Evolutionary conservation across 2,329 filamentous ascomycete genomes (phyloP).

Genomic region (Botryosphaeria dothidea): DNA sequence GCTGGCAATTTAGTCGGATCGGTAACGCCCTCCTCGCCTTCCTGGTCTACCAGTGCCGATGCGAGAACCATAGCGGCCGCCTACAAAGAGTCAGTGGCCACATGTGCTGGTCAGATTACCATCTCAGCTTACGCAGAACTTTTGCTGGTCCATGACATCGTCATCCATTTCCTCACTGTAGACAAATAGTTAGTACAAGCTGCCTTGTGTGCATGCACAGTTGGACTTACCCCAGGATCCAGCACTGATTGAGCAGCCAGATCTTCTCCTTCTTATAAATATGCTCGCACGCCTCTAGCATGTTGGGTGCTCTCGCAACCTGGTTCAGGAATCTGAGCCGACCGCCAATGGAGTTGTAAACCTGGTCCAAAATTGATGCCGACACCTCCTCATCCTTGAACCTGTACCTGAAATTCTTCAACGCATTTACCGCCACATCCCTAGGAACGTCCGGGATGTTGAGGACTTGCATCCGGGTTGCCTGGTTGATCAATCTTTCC

Average conservation of each 20-base stretch:
- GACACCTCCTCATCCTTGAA: slow-evolving; percentile 65
- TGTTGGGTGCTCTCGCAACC: slow-evolving; percentile 75
- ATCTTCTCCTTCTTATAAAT: slow-evolving; percentile 67
- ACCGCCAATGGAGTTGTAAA: slow-evolving; percentile 76
- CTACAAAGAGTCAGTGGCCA: slow-evolving; percentile 37
- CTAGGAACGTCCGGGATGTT: slow-evolving; percentile 77
- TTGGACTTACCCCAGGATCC: slow-evolving; percentile 58
- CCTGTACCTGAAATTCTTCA: slow-evolving; percentile 69
- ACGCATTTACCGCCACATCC: slow-evolving; percentile 67
- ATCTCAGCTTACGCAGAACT: slow-evolving; percentile 68
- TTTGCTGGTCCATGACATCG: slow-evolving; percentile 92
- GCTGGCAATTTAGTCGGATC: slow-evolving; percentile 66
- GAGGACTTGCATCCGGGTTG: slow-evolving; percentile 85
- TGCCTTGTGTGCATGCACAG: not conserved
- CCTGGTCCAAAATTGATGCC: slow-evolving; percentile 60
- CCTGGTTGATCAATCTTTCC: slow-evolving; percentile 81
- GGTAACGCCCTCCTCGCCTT: slow-evolving; percentile 56
- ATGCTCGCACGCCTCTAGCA: slow-evolving; percentile 69
- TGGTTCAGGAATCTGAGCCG: slow-evolving; percentile 78
- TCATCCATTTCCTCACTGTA: slow-evolving; percentile 70
- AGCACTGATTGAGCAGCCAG: slow-evolving; percentile 70
- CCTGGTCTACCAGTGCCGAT: slow-evolving; percentile 76
- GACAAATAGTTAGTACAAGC: not conserved
- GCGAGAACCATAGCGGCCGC: slow-evolving; percentile 86
- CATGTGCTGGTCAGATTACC: not conserved